phyloP scores from a whole-genome alignment of 1,284 basidiomycete species.

The Cryptococcus sp. region DNA sequence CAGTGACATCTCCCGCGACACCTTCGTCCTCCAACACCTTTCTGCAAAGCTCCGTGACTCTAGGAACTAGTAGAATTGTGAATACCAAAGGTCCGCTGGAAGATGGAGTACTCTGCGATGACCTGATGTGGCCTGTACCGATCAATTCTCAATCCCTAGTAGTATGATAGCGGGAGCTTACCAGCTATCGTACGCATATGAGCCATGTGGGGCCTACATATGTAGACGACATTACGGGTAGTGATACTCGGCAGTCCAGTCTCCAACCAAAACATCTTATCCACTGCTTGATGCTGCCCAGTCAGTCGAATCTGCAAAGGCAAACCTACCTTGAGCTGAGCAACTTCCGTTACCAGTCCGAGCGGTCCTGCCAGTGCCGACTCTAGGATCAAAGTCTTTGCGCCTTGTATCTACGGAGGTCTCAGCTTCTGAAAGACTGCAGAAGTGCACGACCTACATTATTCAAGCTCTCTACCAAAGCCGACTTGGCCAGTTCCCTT shows the following conservation, averaged over 20 bases:
- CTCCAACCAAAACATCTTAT: slow-evolving; percentile 99
- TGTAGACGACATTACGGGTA: slow-evolving; percentile 87
- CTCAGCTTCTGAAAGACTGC: not conserved
- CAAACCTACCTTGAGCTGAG: slow-evolving; percentile 71
- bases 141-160: not conserved
- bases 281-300: slow-evolving; percentile 87
- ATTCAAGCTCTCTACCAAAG: slow-evolving; percentile 74
- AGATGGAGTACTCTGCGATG: slow-evolving; percentile 58
- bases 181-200: slow-evolving; percentile 87
- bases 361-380: slow-evolving; percentile 83
- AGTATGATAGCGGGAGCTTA: slow-evolving; percentile 41
- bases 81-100: slow-evolving; percentile 54
- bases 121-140: slow-evolving; percentile 80
- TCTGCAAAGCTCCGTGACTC: slow-evolving; percentile 77
- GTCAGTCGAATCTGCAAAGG: not conserved
- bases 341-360: slow-evolving; percentile 87
- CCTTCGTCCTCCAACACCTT: slow-evolving; percentile 85
- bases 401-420: slow-evolving; percentile 69
- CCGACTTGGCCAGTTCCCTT: slow-evolving; percentile 70
- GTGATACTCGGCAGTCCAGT: slow-evolving; percentile 72
- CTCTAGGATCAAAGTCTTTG: slow-evolving; percentile 93
- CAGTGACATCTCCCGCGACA: slow-evolving; percentile 79
- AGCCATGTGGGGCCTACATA: slow-evolving; percentile 81
- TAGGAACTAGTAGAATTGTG: slow-evolving; percentile 83
- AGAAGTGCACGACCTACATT: slow-evolving; percentile 54